Evolutionary conservation across 2,329 filamentous ascomycete genomes (phyloP), one percentile per base, ranked within the genome.

Genomic region (Monosporascus ibericus): DNA sequence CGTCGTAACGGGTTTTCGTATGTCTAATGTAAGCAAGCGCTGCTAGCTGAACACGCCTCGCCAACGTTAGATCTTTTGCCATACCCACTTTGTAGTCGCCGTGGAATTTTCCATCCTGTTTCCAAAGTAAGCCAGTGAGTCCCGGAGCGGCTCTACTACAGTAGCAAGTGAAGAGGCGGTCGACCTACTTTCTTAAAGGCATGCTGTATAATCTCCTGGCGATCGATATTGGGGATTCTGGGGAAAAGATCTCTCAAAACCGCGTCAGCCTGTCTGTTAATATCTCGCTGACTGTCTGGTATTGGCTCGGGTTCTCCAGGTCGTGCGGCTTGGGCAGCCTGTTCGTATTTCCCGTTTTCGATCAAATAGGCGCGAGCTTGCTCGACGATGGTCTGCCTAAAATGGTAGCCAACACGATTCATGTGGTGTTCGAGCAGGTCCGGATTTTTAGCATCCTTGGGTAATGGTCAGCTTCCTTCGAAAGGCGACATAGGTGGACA

Each of bases 21-120:
- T 87, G 84, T 42, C 84, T 76, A 60, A 87, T 86, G 61, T 86
- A 83, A 52, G 84, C 82, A 60, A 86, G 73, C 9, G 84, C 82
- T 38, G 84, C 84, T 48, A 86, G 75, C 63, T 86, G 82, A 47
- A 85, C 82, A 54, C 84, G 76, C 22, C 82, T 79, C 40, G 81
- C 80, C 44, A 87, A 70, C 9, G 81, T 72, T 47, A 86, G 71
- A 48, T 80, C 72, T 37, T 69, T 63, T 25, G 78, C 80, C 55
- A 84, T 71, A 39, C 83, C 83, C 56, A 86, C 83, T 52, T 78
- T 77, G 37, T 73, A 73, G 52, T 80, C 76, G 56, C 76, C 77
- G 57, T 79, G 77, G 57, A 75, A 77, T 44, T 66, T 72, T 42
- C 71, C 69, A 51, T 78, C 75, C 80, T 83, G 61, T 52, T 54